Base-by-base conservation (phyloP, 805 yeast species). In the Candida chilensis region DNA sequence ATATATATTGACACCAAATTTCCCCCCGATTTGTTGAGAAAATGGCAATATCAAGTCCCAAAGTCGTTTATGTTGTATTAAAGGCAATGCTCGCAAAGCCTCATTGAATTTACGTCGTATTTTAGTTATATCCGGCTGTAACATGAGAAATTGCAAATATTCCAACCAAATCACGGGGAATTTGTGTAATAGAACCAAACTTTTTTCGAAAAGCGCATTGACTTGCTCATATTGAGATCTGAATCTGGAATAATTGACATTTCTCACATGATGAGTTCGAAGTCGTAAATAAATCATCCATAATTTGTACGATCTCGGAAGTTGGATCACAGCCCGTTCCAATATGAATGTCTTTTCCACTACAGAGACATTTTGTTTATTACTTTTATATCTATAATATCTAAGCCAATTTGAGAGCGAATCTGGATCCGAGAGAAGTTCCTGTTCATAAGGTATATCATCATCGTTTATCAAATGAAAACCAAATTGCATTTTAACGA, bases 11-110 rank as follows among this genome's bases (percentile, higher is more conserved):
- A 73, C 78, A 3, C 66, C 67, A 15, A 63, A 52, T 1, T 37
- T 30, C 27, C 53, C 53, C 1, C 74, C 73, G 49, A 64, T 72
- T 14, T 54, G 40, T 27, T 79, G 52, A 33, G 73, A 81, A 36
- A 66, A 44, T 1, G 62, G 53, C 71, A 92, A 71, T 19, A 80
- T 64, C 17, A 57, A 38, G 4, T 64, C 64, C 69, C 69, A 62
- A 3, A 59, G 34, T 5, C 26, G 17, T 5, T 29, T 30, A 47
- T 78, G 86, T 33, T 72, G 76, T 0, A 69, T 46, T 5, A 64
- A 31, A 1, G 81, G 73, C 9, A 80, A 41, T 4, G 53, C 37
- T 31, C 58, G 55, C 6, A 82, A 48, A 1, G 79, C 67, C 17
- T 47, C 41, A 41, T 78, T 70, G 43, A 78, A 75, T 3, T 52